Evolutionary conservation across 202 grass and related monocot species (phyloP).

Genomic region (Panicum virgatum): DNA sequence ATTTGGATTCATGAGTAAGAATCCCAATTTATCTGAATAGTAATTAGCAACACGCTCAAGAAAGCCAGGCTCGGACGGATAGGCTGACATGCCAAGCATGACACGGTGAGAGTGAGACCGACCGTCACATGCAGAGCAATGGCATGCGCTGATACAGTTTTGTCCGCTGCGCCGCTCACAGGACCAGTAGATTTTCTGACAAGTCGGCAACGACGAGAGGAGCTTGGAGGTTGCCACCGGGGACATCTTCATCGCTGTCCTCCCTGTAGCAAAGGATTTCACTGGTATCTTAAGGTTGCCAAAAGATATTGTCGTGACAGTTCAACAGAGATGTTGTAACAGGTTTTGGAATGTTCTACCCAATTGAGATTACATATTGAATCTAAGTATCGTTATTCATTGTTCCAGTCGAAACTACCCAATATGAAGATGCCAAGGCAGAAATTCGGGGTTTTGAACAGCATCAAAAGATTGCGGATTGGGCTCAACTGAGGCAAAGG

Average conservation of each 20-base stretch:
- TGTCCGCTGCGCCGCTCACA: not conserved
- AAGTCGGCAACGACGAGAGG: constrained; percentile 15
- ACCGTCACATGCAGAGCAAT: constrained; percentile 34
- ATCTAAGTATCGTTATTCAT: not conserved
- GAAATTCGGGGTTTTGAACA: not conserved
- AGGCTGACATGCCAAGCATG: not conserved
- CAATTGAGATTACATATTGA: not conserved
- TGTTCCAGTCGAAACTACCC: not conserved
- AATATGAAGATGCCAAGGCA: not conserved
- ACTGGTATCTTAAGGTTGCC: not conserved
- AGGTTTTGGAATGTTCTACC: not conserved
- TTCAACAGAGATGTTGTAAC: not conserved
- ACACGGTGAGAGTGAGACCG: not conserved
- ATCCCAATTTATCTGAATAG: not conserved
- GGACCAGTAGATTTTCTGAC: constrained; percentile 2
- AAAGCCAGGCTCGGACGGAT: not conserved
- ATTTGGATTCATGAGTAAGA: not conserved
- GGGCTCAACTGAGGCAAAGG: not conserved
- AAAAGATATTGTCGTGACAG: not conserved
- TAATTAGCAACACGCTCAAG: not conserved
- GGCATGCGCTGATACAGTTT: not conserved
- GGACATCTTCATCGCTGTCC: constrained; percentile 29
- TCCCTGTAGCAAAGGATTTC: constrained; percentile 31
- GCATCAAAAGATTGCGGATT: not conserved
- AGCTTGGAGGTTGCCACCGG: constrained; percentile 16